phyloP scores from a whole-genome alignment of 1,284 basidiomycete species.

The Apiotrichum mycotoxinovorans region DNA sequence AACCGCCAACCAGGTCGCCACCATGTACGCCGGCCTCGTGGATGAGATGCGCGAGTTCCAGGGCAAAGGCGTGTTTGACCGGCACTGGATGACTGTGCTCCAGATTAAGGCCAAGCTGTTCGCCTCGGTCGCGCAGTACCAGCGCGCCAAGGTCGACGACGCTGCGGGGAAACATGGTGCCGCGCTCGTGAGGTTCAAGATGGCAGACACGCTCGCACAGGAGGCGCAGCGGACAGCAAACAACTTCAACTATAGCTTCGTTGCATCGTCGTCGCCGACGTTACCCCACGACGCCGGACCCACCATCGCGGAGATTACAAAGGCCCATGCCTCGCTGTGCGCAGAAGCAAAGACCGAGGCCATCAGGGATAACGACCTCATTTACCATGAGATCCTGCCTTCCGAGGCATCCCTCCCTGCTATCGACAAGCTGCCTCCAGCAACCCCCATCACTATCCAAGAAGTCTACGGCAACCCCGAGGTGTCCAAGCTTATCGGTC shows the following conservation, averaged over 20 bases:
- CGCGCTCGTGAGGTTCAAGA: constrained; percentile 71
- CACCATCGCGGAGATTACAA: constrained; percentile 74
- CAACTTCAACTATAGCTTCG: constrained; percentile 70
- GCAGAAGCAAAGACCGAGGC: constrained; percentile 72
- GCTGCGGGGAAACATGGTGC: constrained; percentile 79
- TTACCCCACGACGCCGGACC: constrained; percentile 82
- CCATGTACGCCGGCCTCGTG: constrained; percentile 69
- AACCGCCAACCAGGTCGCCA: constrained; percentile 77
- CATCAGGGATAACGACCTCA: constrained; percentile 89
- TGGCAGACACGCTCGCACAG: constrained; percentile 78
- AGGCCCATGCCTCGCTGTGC: constrained; percentile 74
- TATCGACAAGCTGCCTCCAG: constrained; percentile 75
- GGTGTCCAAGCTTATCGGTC: constrained; percentile 91
- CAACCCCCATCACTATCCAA: constrained; percentile 81
- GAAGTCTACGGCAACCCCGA: constrained; percentile 88
- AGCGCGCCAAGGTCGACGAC: constrained; percentile 75
- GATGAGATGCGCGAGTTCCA: constrained; percentile 95
- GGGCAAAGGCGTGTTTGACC: constrained; percentile 89
- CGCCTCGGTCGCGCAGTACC: constrained; percentile 78
- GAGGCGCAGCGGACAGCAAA: constrained; percentile 71
- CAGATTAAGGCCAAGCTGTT: constrained; percentile 91
- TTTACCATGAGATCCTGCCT: constrained; percentile 93
- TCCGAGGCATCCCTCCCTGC: constrained; percentile 71
- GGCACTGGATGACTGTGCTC: constrained; percentile 71
- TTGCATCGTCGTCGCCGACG: constrained; percentile 68